Evolutionary conservation across 1,284 basidiomycete species (phyloP).

Genomic region (Paramarasmius palmivorus): DNA sequence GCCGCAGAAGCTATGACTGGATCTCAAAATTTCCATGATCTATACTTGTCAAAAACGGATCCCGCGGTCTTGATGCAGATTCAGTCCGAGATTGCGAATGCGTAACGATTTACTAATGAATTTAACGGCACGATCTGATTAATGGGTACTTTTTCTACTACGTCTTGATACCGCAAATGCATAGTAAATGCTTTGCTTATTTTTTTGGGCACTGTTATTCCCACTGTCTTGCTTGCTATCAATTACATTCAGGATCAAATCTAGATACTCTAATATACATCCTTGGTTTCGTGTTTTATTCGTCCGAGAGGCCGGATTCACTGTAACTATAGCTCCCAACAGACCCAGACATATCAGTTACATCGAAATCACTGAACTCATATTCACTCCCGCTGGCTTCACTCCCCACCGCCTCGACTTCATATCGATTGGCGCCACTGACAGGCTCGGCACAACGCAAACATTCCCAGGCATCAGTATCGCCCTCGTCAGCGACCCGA

Average conservation of each 20-base stretch:
- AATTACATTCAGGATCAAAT: background rate
- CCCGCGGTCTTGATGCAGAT: constrained; percentile 70
- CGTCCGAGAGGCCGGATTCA: constrained; percentile 41
- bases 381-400: constrained; percentile 51
- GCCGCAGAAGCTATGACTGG: constrained; percentile 62
- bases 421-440: constrained; percentile 51
- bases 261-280: constrained; percentile 10
- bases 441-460: constrained; percentile 71
- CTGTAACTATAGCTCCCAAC: constrained; percentile 56
- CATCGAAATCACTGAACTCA: constrained; percentile 57
- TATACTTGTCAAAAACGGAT: constrained; percentile 67
- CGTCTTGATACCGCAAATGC: background rate
- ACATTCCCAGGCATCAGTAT: constrained; percentile 75
- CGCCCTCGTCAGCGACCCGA: constrained; percentile 64
- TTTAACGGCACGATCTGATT: background rate
- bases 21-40: constrained; percentile 52
- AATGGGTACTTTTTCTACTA: too few relatives aligned
- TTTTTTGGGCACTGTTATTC: background rate
- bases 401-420: constrained; percentile 35
- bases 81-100: constrained; percentile 47
- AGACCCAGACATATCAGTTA: constrained; percentile 47
- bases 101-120: constrained; percentile 5
- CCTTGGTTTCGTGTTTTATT: background rate
- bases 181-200: background rate
- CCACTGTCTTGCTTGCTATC: background rate